phyloP scores from a whole-genome alignment of 805 yeast species.

The Zygoascus ofunaensis region DNA sequence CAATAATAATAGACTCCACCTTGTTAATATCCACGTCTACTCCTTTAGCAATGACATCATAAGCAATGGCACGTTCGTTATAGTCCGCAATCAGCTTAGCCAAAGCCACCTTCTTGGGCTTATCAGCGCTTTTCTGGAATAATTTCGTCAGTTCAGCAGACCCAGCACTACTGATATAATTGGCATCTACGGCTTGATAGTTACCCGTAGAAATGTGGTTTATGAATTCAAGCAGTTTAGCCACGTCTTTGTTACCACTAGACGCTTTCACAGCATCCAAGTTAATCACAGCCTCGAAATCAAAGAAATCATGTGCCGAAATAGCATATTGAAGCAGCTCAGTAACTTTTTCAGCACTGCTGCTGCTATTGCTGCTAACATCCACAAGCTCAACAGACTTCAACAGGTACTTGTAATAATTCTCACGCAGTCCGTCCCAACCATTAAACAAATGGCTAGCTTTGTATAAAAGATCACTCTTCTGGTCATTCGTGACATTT shows the following conservation, averaged over 20 bases:
- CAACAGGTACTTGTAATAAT: constrained; percentile 5
- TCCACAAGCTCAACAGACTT: constrained; percentile 5
- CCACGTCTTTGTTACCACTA: constrained; percentile 16
- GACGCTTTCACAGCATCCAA: constrained; percentile 24
- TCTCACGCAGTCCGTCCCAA: constrained; percentile 15
- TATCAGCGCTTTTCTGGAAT: too few species aligned
- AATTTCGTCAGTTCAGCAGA: too few species aligned
- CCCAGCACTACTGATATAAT: too few species aligned
- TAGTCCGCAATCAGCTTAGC: constrained; percentile 20
- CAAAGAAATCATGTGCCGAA: constrained; percentile 19
- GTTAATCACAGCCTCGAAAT: constrained; percentile 24
- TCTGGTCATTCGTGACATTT: constrained; percentile 18
- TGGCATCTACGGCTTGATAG: constrained; percentile 16
- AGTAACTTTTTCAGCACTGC: constrained; percentile 12
- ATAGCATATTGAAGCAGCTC: constrained; percentile 22
- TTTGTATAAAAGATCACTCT: constrained; percentile 21
- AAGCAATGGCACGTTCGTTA: constrained; percentile 20
- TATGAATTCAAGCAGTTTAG: constrained; percentile 19
- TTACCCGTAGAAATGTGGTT: constrained; percentile 26
- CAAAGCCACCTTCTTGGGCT: constrained; percentile 25
- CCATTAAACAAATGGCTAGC: constrained; percentile 9
- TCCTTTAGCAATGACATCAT: constrained; percentile 26
- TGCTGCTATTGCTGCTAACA: constrained; percentile 9
- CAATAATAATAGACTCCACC: constrained; percentile 34
- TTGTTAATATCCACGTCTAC: constrained; percentile 23